Conservation (phyloP, 108 stramenopile species). For the Fistulifera pelliculosa region DNA sequence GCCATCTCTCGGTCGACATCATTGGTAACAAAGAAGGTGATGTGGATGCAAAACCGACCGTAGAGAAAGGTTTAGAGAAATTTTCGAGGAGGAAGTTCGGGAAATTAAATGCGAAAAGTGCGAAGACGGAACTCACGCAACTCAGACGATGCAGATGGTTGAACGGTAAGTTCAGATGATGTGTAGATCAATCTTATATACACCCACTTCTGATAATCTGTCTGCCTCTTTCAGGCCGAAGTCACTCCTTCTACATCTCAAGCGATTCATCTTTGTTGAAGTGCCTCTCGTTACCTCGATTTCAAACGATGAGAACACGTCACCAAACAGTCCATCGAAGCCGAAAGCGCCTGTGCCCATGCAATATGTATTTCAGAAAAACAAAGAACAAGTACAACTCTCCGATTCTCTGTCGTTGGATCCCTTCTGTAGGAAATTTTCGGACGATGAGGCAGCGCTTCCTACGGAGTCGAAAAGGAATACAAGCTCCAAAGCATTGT, state of each 20-base stretch:
- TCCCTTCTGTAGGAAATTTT: neutral
- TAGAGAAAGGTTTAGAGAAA: conserved; percentile 37
- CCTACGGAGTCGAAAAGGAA: neutral
- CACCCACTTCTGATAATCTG: conserved; percentile 10
- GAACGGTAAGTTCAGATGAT: conserved; percentile 1
- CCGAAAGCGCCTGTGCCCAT: neutral
- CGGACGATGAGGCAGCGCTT: neutral
- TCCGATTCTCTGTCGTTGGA: conserved; percentile 17
- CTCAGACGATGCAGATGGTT: conserved; percentile 4
- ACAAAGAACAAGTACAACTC: conserved; percentile 34
- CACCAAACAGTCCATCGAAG: conserved; percentile 11
- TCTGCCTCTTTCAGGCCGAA: conserved; percentile 30
- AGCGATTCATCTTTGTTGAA: conserved; percentile 47
- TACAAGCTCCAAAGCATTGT: conserved; percentile 40
- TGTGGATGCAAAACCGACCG: conserved; percentile 3
- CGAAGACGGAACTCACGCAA: conserved; percentile 8
- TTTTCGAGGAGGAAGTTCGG: conserved; percentile 63
- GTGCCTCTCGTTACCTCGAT: neutral
- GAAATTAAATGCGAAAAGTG: conserved; percentile 83
- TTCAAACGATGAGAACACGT: conserved; percentile 32
- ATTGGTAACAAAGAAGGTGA: conserved; percentile 4
- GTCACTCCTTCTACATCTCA: conserved; percentile 45
- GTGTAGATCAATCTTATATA: neutral
- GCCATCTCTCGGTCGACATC: conserved; percentile 42
- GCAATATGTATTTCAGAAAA: conserved; percentile 32